Base-by-base conservation (phyloP, 1,284 basidiomycete genomes). In the Boletellus sp. region DNA sequence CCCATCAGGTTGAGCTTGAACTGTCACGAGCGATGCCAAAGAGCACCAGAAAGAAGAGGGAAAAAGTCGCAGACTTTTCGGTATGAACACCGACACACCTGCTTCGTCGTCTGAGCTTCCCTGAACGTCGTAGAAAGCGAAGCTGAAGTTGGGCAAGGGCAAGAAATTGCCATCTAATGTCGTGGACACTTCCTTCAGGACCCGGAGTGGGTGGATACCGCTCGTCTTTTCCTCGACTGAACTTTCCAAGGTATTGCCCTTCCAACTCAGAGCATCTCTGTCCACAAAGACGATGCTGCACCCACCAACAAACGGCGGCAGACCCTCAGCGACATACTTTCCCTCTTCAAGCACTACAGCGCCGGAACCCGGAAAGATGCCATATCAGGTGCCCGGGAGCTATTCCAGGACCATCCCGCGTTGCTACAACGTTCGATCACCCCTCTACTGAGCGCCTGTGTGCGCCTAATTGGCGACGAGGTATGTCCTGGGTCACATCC, bases 141-240 rank as follows among this genome's bases (percentile, higher is more conserved):
- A 92, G 70, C 80, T 96, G 43, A 98, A 97, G 72, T 87, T 99
- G 46, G 96, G 96, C 33, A 98, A 96, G 70, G 93, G 91, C 44
- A 98, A 96, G 70, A 84, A 90, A 64, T 65, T 75, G 8, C 79
- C 93, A 10, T 81, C 74, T 48, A 98, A 97, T 80, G 90, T 85
- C 10, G 85, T 97, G 58, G 92, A 98, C 69, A 97, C 95, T 1
- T 94, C 93, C 0, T 97, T 96, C 82, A 97, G 94, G 70, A 86
- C 93, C 40, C 81, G 91, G 58, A 93, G 93, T 94, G 60, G 57
- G 78, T 55, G 51, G 32, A 49, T 1, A n/a, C 32, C 2, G 5
- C 18, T 22, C 36, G 24, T 35, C 36, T 43, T 15, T 35, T 43
- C 16, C 47, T 51, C 52, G 32, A 37, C 52, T 55, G 49, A 52